Conservation (phyloP, 768 basidiomycete species). For the Russula virescens region DNA sequence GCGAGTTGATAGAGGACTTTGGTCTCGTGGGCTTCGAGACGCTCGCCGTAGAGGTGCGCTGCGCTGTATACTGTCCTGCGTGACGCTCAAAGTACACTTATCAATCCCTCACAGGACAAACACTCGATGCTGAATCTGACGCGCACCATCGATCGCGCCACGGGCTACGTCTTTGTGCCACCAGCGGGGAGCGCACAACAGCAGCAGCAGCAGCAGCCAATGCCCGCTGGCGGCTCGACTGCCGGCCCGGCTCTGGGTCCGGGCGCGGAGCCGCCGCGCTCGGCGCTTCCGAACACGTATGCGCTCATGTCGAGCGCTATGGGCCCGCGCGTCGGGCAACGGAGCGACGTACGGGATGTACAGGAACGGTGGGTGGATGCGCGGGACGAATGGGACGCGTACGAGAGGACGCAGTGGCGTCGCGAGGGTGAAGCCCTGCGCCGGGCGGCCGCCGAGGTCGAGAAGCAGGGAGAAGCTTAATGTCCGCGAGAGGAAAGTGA, state of each 20-base stretch:
- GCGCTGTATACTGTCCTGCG: background rate
- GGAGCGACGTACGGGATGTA: conserved; percentile 61
- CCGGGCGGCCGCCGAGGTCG: conserved; percentile 33
- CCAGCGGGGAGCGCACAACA: conserved; percentile 29
- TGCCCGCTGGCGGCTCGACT: too few relatives aligned
- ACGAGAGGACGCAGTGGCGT: conserved; percentile 72
- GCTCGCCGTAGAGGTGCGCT: conserved; percentile 82
- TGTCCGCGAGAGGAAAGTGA: conserved; percentile 18
- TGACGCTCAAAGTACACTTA: background rate
- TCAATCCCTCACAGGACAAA: conserved; percentile 62
- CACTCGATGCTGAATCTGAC: conserved; percentile 89
- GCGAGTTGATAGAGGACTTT: conserved; percentile 91
- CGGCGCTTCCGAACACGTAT: conserved; percentile 56
- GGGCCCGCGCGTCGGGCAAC: conserved; percentile 45
- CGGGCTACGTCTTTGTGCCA: conserved; percentile 87
- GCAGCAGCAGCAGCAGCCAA: too few relatives aligned
- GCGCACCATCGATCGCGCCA: conserved; percentile 80
- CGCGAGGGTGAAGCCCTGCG: conserved; percentile 59
- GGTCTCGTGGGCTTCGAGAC: conserved; percentile 94
- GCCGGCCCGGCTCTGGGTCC: too few relatives aligned
- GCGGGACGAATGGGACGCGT: conserved; percentile 74
- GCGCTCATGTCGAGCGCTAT: conserved; percentile 63
- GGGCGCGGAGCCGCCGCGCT: conserved; percentile 26
- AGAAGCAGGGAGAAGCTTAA: conserved; percentile 26
- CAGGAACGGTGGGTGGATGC: conserved; percentile 95